Base-by-base conservation (phyloP, 2,329 filamentous ascomycete genomes). In the Aureobasidium sp. region DNA sequence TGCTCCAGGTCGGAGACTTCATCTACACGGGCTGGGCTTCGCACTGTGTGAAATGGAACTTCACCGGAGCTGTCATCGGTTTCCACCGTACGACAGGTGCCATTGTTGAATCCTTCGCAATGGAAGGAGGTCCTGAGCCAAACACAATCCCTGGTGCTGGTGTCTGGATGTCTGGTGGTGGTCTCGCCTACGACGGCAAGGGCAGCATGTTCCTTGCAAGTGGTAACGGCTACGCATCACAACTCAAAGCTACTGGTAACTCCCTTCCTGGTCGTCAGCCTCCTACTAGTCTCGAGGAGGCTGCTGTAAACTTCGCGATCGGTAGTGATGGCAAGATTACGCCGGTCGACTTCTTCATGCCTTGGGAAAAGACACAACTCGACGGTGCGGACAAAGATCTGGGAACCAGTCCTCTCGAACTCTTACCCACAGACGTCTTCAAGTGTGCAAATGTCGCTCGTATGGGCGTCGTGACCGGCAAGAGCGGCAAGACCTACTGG, bases 41-140 rank as follows among this genome's bases (percentile, higher is more conserved):
- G n/a, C 82, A 85, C 70, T 85, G 83, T 65, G 82, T 84, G 11
- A 79, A 83, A 69, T 85, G 81, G 72, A 85, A 85, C 70, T 84
- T 83, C 63, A 85, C 83, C 11, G 82, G 83, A 59, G 83, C 82
- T 73, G 77, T 85, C 58, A 79, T 85, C 53, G 82, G 83, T 15
- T 83, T 80, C 73, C 77, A 85, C 69, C 84, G 82, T 68, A 79
- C 75, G 0, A 81, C 78, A 25, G 83, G 82, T n/a, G 71, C 71
- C 6, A 72, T 81, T 10, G 79, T 85, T 10, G 81, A 84, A 66
- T 74, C 76, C 47, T 84, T 75, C 50, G 78, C 82, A 3, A 84
- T 75, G 9, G 75, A 84, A 71, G 82, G 81, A 40, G 81, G 76
- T 0, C 78, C 77, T 15, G 81, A 67, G 58, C 71, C 73, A 4